Conservation (phyloP, 148 eudicot genomes). For the Mesembryanthemum crystallinum region DNA sequence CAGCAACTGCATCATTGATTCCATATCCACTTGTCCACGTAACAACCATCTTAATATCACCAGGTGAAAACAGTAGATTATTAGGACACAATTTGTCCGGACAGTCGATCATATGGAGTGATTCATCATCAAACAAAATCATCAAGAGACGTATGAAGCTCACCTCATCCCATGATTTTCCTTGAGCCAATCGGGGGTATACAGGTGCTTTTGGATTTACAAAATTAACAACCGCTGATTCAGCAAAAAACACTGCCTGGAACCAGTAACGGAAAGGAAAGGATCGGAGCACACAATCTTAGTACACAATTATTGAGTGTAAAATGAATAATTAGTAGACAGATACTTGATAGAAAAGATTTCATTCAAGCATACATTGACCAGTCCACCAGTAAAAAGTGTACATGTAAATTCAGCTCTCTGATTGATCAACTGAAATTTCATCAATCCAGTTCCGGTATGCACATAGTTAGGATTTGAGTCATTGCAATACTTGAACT, state of each 20-base stretch:
- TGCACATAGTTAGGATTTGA: conserved; percentile 47
- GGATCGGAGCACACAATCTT: too few species aligned
- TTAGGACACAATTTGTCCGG: too few species aligned
- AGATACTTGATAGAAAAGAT: too few species aligned
- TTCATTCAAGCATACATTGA: conserved; percentile 45
- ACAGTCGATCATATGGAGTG: too few species aligned
- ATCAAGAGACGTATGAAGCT: background rate
- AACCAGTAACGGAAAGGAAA: background rate
- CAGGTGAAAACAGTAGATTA: too few species aligned
- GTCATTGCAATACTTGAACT: conserved; percentile 84
- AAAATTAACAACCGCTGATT: conserved; percentile 61
- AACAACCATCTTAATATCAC: too few species aligned
- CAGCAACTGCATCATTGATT: conserved; percentile 30
- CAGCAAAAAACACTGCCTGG: conserved; percentile 84
- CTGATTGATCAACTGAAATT: conserved; percentile 80
- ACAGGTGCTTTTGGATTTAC: conserved; percentile 59
- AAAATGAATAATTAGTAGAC: too few species aligned
- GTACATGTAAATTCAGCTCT: conserved; percentile 80
- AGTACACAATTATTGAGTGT: too few species aligned
- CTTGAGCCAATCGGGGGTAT: conserved; percentile 34
- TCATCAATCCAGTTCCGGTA: conserved; percentile 64
- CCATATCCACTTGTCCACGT: conserved; percentile 38
- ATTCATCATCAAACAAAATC: too few species aligned
- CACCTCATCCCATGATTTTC: conserved; percentile 33
- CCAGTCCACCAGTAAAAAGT: conserved; percentile 75